These are phyloP conservation scores for Hypoxylon fragiforme DNA, from an alignment of 495 filamentous ascomycete genomes.

Conservation along the genomic window DNA sequence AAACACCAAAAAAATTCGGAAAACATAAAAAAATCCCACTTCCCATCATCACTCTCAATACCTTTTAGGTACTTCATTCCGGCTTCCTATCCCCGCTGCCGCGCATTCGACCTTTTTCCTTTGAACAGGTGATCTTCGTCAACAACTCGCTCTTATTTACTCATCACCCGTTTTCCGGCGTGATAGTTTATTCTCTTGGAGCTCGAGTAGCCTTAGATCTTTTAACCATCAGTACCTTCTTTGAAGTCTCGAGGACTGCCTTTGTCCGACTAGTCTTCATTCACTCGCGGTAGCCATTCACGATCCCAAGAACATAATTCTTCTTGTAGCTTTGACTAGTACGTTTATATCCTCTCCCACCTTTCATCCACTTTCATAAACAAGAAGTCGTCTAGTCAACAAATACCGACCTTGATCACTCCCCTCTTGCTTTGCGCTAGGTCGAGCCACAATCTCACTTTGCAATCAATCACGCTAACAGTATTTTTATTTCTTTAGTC, in stretches of 20 bases:
- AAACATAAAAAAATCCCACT: slow-evolving; percentile 38
- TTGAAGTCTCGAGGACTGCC: slow-evolving; percentile 26
- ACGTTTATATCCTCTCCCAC: not conserved
- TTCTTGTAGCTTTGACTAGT: slow-evolving; percentile 22
- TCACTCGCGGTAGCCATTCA: slow-evolving; percentile 16
- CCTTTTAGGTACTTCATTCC: slow-evolving; percentile 16
- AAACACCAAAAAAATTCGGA: slow-evolving; percentile 61
- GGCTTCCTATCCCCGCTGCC: slow-evolving; percentile 16
- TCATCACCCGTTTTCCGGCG: not conserved
- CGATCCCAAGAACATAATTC: slow-evolving; percentile 21
- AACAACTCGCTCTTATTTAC: slow-evolving; percentile 14
- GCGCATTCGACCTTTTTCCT: slow-evolving; percentile 3
- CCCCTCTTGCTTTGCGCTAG: not conserved
- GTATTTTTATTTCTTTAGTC: slow-evolving; percentile 1
- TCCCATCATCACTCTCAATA: not conserved
- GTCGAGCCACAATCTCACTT: not conserved
- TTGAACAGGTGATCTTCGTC: slow-evolving; percentile 18
- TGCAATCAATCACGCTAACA: slow-evolving; percentile 7
- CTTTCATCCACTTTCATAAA: not conserved
- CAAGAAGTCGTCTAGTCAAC: too few relatives aligned
- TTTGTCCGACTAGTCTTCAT: slow-evolving; percentile 26
- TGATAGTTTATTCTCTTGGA: slow-evolving; percentile 1
- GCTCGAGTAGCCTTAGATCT: slow-evolving; percentile 25
- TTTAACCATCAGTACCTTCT: slow-evolving; percentile 12
- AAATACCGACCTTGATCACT: too few relatives aligned